These are phyloP conservation scores for Aureobasidium sp. DNA, from an alignment of 2,329 filamentous ascomycete genomes.

Conservation along the genomic window DNA sequence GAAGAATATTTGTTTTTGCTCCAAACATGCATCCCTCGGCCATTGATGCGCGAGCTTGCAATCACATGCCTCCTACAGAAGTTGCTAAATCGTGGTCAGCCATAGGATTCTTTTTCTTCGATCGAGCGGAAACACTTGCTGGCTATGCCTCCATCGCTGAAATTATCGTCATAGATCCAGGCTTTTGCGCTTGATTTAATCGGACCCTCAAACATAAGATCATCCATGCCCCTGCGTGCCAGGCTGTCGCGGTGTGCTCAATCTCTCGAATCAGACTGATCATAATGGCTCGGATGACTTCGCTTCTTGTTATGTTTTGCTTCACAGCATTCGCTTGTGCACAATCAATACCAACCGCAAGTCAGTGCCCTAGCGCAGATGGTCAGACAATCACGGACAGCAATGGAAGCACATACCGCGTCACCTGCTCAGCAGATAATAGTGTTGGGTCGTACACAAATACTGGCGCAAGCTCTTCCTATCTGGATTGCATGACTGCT, in stretches of 20 bases:
- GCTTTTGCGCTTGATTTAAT: background rate
- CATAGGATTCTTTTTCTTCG: background rate
- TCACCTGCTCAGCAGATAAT: conserved; percentile 16
- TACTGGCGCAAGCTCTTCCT: conserved; percentile 15
- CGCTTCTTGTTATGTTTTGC: background rate
- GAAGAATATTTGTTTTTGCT: background rate
- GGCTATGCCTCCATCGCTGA: background rate
- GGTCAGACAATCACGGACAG: conserved; percentile 20
- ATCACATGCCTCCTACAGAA: background rate
- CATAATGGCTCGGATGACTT: background rate
- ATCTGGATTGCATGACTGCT: conserved; percentile 18
- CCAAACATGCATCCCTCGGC: background rate
- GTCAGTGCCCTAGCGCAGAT: conserved; percentile 21
- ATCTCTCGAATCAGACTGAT: background rate
- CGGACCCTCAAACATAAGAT: background rate
- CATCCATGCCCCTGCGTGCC: background rate
- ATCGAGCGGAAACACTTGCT: background rate
- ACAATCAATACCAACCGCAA: conserved; percentile 7
- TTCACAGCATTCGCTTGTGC: background rate
- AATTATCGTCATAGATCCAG: background rate
- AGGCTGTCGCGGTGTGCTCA: too few species aligned
- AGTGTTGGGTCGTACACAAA: conserved; percentile 16
- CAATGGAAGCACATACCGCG: conserved; percentile 15
- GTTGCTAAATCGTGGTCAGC: background rate
- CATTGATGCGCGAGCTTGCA: background rate